Base-by-base conservation (phyloP, 257 asterid species). In the Galeopsis tetrahit region DNA sequence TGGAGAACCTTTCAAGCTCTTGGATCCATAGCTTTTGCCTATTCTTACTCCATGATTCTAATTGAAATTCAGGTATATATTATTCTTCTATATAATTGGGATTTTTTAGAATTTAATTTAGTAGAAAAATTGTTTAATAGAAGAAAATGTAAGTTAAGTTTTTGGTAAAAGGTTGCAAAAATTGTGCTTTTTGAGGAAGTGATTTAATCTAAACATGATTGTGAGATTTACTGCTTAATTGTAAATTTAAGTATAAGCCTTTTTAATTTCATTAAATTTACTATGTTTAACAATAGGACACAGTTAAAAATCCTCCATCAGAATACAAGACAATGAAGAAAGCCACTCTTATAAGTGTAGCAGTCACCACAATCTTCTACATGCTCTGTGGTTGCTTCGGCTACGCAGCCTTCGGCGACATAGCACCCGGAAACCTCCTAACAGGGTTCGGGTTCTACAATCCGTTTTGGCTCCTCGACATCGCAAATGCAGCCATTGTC, bases 1-100 rank as follows among this genome's bases (percentile, higher is more conserved):
- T 90, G 98, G 98, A 84, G 61, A 80, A 79, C 83, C 52, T 91
- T 89, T 81, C 90, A 82, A 81, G 91, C 97, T 82, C 80, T 91
- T 10, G 97, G 97, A 43, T 88, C 87, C 46, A 89, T 91, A 17
- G 96, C 97, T 13, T 91, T 91, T 85, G 95, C 97, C 15, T 91
- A 91, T 79, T 88, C 93, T 11, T 91, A 83, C 74, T 87, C 96
- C 9, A 73, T 87, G 17, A 90, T 91, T 52, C 96, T 91, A 34
- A 80, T 91, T 67, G 97, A 91, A 70, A 89, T 91, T 39, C 97
- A 91, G 96, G 97, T 67, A 73, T 53, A 66, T 39, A 74, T 70
- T 6, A 51, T n/a, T 21, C 28, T 21, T 21, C 28, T 21, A 21
- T 0, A 21, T 21, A 21, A 21, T 21, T 21, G 28, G 28, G 28